phyloP scores from a whole-genome alignment of 345 rosid species.

The Rhodamnia argentea region DNA sequence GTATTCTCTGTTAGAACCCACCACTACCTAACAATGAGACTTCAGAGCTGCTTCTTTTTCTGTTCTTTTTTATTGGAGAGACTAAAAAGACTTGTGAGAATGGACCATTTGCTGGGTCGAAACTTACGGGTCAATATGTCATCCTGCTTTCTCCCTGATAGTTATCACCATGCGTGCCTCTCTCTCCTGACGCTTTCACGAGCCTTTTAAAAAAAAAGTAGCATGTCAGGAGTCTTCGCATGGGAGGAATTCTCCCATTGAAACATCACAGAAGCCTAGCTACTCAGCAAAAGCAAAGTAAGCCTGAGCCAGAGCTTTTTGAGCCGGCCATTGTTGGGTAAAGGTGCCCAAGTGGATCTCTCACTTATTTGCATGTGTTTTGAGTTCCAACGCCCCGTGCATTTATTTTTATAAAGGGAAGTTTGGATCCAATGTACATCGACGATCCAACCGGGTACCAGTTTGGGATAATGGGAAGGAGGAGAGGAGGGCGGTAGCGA shows the following conservation, averaged over 20 bases:
- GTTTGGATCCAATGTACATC: not conserved
- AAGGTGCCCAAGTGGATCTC: not conserved
- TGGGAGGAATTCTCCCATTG: not conserved
- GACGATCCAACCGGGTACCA: not conserved
- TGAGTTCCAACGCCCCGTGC: not conserved
- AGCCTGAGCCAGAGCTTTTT: not conserved
- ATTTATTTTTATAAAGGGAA: not conserved
- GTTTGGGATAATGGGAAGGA: not conserved
- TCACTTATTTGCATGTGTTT: not conserved
- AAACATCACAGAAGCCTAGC: not conserved
- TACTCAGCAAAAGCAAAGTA: not conserved
- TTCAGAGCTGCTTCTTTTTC: not conserved
- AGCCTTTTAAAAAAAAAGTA: not conserved
- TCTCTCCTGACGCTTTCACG: not conserved
- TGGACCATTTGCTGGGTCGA: not conserved
- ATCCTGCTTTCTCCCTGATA: not conserved
- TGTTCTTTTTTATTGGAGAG: not conserved
- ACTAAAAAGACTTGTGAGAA: not conserved
- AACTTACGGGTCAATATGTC: not conserved
- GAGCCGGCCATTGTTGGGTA: not conserved
- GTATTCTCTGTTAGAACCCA: not conserved
- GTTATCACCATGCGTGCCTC: not conserved
- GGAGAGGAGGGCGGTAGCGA: not conserved
- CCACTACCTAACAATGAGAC: not conserved
- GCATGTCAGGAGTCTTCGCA: not conserved